Evolutionary conservation across 1,284 basidiomycete genomes (phyloP).

Genomic region (Cerioporus squamosus): DNA sequence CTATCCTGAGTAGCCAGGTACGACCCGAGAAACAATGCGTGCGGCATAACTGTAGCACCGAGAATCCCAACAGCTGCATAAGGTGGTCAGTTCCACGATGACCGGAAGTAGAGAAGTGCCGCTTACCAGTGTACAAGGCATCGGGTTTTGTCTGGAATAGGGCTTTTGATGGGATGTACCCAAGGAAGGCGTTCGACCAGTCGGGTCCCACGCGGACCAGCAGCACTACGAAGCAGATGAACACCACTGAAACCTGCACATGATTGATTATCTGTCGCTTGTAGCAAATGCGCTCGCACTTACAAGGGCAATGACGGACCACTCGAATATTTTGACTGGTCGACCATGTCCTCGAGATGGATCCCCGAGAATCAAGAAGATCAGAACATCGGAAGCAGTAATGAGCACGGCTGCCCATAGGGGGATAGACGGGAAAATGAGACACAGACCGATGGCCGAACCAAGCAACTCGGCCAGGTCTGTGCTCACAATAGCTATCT

Average conservation of each 20-base stretch:
- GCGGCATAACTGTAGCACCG: constrained; percentile 91
- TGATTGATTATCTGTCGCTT: neutral
- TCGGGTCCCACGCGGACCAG: constrained; percentile 72
- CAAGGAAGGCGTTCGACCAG: constrained; percentile 82
- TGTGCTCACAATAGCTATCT: constrained; percentile 83
- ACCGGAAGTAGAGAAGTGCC: neutral
- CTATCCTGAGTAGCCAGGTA: constrained; percentile 73
- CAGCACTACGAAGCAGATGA: constrained; percentile 81
- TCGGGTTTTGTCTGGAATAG: constrained; percentile 54
- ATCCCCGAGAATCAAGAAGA: constrained; percentile 71
- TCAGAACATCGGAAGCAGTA: constrained; percentile 83
- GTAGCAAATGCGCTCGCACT: constrained; percentile 33
- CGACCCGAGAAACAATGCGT: constrained; percentile 88
- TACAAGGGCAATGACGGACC: constrained; percentile 62
- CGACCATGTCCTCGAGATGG: constrained; percentile 60
- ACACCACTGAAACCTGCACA: constrained; percentile 71
- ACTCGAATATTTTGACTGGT: constrained; percentile 77
- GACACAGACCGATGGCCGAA: constrained; percentile 76
- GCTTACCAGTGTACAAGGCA: constrained; percentile 77
- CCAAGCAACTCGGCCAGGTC: constrained; percentile 81
- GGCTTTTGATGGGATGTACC: constrained; percentile 77
- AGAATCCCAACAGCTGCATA: constrained; percentile 79
- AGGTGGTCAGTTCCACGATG: constrained; percentile 51
- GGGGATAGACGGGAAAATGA: constrained; percentile 84
- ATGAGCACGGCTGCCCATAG: constrained; percentile 84